These are phyloP conservation scores for Protomyces inundatus DNA, from an alignment of 1,139 yeast species.

Conservation along the genomic window DNA sequence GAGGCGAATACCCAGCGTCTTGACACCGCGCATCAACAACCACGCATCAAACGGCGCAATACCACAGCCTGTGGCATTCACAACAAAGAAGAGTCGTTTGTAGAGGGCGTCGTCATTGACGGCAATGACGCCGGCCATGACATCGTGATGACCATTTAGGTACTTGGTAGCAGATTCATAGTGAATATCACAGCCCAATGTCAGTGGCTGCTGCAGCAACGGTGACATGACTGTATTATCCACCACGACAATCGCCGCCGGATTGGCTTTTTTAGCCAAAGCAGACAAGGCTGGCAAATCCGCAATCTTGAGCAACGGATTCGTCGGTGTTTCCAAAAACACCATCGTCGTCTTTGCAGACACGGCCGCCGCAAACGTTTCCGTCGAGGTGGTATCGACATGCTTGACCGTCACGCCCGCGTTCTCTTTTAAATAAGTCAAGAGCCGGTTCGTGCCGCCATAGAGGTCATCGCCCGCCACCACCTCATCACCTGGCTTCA, in stretches of 20 bases:
- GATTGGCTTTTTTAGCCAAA: constrained; percentile 45
- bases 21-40: constrained; percentile 90
- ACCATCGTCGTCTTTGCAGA: constrained; percentile 61
- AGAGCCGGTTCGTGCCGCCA: constrained; percentile 85
- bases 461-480: constrained; percentile 74
- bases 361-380: constrained; percentile 45
- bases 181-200: constrained; percentile 78
- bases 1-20: constrained; percentile 77
- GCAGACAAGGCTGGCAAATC: constrained; percentile 63
- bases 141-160: constrained; percentile 90
- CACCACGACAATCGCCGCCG: constrained; percentile 65
- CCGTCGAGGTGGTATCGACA: constrained; percentile 73
- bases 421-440: constrained; percentile 63
- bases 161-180: constrained; percentile 87
- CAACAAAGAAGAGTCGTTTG: constrained; percentile 66
- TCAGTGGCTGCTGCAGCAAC: constrained; percentile 80
- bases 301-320: constrained; percentile 75
- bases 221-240: constrained; percentile 96
- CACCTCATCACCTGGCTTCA: constrained; percentile 48
- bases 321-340: constrained; percentile 87
- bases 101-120: constrained; percentile 59
- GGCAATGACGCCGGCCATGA: constrained; percentile 79
- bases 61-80: constrained; percentile 82
- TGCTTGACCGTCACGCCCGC: constrained; percentile 69
- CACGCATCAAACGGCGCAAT: constrained; percentile 89